A percentile compares a stretch with the other conserved stretches of the same genome.
Conservation (phyloP, 2,329 filamentous ascomycete species). For the Penicillium sp. region DNA sequence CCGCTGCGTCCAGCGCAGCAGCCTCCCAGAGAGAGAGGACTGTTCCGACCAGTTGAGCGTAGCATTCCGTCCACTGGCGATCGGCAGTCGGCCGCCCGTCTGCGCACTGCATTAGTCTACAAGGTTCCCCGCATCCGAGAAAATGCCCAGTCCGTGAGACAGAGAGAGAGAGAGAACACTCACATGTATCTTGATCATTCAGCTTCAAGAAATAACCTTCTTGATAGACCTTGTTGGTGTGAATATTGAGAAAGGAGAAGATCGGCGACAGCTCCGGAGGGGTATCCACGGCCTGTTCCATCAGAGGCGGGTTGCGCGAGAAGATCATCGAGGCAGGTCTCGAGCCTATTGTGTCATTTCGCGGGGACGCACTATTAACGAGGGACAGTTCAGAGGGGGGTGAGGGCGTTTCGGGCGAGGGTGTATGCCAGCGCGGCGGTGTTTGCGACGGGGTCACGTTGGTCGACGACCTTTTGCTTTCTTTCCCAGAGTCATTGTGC, state of each 20-base stretch:
- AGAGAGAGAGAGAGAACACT: constrained; percentile 37
- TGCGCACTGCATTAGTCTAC: constrained; percentile 43
- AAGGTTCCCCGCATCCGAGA: neutral
- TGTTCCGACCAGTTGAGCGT: constrained; percentile 92
- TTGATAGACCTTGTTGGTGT: constrained; percentile 93
- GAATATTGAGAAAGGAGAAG: constrained; percentile 89
- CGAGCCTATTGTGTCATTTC: constrained; percentile 52
- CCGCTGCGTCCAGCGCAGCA: constrained; percentile 79
- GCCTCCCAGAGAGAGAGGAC: constrained; percentile 95
- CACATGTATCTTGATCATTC: constrained; percentile 89
- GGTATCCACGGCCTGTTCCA: constrained; percentile 80
- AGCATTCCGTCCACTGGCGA: constrained; percentile 91
- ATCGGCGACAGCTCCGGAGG: constrained; percentile 91
- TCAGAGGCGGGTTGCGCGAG: constrained; percentile 76
- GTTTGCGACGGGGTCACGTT: constrained; percentile 20
- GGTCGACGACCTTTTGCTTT: constrained; percentile 31
- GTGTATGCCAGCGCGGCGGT: constrained; percentile 28
- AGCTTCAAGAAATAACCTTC: constrained; percentile 97
- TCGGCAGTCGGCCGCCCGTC: constrained; percentile 82
- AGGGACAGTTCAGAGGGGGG: constrained; percentile 36
- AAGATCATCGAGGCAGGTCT: constrained; percentile 82
- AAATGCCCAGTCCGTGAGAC: neutral
- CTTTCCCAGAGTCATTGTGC: constrained; percentile 32
- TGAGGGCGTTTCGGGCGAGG: constrained; percentile 36
- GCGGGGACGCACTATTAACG: constrained; percentile 35